Percentiles rank a stretch among this genome's conserved stretches.
Conservation (phyloP, 1,284 basidiomycete species). For the Hypsizygus ulmarius region DNA sequence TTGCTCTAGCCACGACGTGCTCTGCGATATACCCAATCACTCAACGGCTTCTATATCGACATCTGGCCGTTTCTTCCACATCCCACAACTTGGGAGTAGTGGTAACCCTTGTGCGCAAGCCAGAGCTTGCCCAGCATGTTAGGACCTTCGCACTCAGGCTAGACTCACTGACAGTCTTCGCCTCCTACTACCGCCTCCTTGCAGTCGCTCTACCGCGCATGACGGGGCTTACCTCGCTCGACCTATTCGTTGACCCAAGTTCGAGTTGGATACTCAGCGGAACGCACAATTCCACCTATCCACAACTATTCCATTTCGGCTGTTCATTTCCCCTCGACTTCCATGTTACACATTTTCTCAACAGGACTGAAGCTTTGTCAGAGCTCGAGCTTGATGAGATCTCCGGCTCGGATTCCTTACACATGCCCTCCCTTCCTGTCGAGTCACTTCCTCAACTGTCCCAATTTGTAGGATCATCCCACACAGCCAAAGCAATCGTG, state of each 20-base stretch:
- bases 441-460: slow-evolving; percentile 48
- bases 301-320: slow-evolving; percentile 51
- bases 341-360: slow-evolving; percentile 55
- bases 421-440: slow-evolving; percentile 30
- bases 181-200: slow-evolving; percentile 48
- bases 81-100: slow-evolving; percentile 49
- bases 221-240: slow-evolving; percentile 55
- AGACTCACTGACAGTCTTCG: slow-evolving; percentile 40
- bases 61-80: slow-evolving; percentile 44
- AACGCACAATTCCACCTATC: slow-evolving; percentile 33
- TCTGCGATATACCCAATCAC: slow-evolving; percentile 45
- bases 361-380: slow-evolving; percentile 46
- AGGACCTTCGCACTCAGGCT: slow-evolving; percentile 56
- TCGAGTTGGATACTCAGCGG: slow-evolving; percentile 52
- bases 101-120: slow-evolving; percentile 49
- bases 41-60: slow-evolving; percentile 59
- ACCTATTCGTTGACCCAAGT: slow-evolving; percentile 49
- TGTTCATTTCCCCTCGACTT: slow-evolving; percentile 58
- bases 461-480: slow-evolving; percentile 59
- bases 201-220: slow-evolving; percentile 53
- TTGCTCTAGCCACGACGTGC: slow-evolving; percentile 44
- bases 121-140: slow-evolving; percentile 55
- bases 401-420: slow-evolving; percentile 23
- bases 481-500: slow-evolving; percentile 50
- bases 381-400: slow-evolving; percentile 52